phyloP scores from a whole-genome alignment of 2,329 filamentous ascomycete genomes.

The Fusarium brevicatenulatum region DNA sequence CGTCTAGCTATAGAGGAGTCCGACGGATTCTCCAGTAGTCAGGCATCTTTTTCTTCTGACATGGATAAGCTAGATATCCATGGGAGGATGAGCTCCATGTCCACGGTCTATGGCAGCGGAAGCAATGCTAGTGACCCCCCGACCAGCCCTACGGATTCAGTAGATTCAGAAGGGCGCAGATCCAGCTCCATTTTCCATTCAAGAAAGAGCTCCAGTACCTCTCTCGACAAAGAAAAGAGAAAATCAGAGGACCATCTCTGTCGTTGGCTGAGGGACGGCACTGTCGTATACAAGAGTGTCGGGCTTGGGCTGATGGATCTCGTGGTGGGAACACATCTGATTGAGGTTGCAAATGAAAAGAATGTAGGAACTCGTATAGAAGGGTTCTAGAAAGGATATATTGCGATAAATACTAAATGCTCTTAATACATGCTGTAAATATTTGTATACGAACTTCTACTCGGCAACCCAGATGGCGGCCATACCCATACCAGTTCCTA shows the following conservation, averaged over 20 bases:
- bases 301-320: constrained; percentile 75
- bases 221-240: constrained; percentile 51
- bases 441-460: constrained; percentile 60
- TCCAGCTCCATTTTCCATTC: constrained; percentile 48
- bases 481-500: constrained; percentile 98
- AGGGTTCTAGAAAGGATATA: constrained; percentile 55
- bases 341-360: constrained; percentile 65
- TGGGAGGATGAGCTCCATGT: constrained; percentile 53
- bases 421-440: constrained; percentile 33
- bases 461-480: constrained; percentile 96
- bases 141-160: constrained; percentile 48
- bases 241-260: constrained; percentile 61
- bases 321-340: constrained; percentile 67
- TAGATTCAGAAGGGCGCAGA: constrained; percentile 46
- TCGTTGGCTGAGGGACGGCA: constrained; percentile 68
- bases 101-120: constrained; percentile 49
- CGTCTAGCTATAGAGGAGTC: constrained; percentile 55
- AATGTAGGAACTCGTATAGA: constrained; percentile 64
- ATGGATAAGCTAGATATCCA: constrained; percentile 51
- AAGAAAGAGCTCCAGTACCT: constrained; percentile 44
- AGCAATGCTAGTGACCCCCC: constrained; percentile 38
- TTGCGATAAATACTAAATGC: constrained; percentile 20
- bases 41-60: constrained; percentile 45
- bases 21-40: constrained; percentile 47
- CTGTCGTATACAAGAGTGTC: constrained; percentile 76